These are phyloP conservation scores for Umbelopsis ramanniana DNA, from an alignment of 192 early-diverging fungal genomes.

Conservation along the genomic window DNA sequence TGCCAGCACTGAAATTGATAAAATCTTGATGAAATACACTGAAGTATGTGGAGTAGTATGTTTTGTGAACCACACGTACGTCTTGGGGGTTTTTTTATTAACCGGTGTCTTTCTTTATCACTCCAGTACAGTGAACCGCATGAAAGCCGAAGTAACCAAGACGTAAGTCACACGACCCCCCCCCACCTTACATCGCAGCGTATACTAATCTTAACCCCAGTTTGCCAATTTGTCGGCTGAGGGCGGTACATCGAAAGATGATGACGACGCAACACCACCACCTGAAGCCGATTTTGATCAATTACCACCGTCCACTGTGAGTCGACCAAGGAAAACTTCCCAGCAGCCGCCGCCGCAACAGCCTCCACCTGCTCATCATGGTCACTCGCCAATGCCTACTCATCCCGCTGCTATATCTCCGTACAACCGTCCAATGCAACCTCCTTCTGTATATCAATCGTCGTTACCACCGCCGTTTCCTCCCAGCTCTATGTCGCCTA, in stretches of 20 bases:
- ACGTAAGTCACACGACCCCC: slow-evolving; percentile 28
- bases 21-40: slow-evolving; percentile 91
- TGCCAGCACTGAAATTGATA: slow-evolving; percentile 92
- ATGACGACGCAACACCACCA: slow-evolving; percentile 19
- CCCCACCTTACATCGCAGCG: background rate
- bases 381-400: slow-evolving; percentile 17
- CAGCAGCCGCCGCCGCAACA: background rate
- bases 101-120: background rate
- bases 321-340: background rate
- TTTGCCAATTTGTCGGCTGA: slow-evolving; percentile 33
- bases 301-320: background rate
- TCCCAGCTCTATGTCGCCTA: slow-evolving; percentile 3
- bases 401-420: slow-evolving; percentile 6
- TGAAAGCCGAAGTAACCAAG: slow-evolving; percentile 47
- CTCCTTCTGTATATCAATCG: slow-evolving; percentile 8
- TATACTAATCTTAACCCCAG: background rate
- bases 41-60: slow-evolving; percentile 48
- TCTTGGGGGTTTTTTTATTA: background rate
- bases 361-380: slow-evolving; percentile 15
- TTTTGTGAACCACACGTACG: background rate
- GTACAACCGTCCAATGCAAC: slow-evolving; percentile 15
- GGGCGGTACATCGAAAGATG: slow-evolving; percentile 4
- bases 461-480: slow-evolving; percentile 9
- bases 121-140: slow-evolving; percentile 43
- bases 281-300: slow-evolving; percentile 12